Evolutionary conservation across 805 yeast species (phyloP).

Genomic region (Ogataea paradorogensis): DNA sequence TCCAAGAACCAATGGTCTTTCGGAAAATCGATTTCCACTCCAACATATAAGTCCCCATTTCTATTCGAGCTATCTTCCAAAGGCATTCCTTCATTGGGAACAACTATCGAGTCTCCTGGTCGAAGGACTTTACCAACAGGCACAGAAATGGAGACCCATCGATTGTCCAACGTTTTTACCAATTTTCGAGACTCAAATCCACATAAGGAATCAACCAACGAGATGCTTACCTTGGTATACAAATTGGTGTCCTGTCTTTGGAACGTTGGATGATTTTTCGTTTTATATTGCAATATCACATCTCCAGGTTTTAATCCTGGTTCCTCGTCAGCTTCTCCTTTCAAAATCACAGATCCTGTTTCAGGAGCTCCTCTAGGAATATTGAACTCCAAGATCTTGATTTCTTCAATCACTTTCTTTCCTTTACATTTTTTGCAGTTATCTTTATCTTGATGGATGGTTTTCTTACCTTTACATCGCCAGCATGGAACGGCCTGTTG

Average conservation of each 20-base stretch:
- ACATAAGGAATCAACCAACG: slow-evolving; percentile 78
- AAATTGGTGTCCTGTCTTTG: slow-evolving; percentile 55
- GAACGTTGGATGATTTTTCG: slow-evolving; percentile 46
- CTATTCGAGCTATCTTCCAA: slow-evolving; percentile 30
- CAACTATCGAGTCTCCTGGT: slow-evolving; percentile 67
- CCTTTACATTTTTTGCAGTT: slow-evolving; percentile 79
- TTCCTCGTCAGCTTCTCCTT: slow-evolving; percentile 74
- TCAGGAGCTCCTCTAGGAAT: slow-evolving; percentile 68
- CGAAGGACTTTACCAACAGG: slow-evolving; percentile 78
- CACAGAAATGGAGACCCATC: slow-evolving; percentile 60
- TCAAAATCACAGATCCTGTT: slow-evolving; percentile 57
- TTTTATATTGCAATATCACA: slow-evolving; percentile 59
- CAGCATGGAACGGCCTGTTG: slow-evolving; percentile 60
- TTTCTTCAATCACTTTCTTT: slow-evolving; percentile 54
- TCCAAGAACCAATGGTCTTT: slow-evolving; percentile 82
- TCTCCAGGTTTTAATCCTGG: slow-evolving; percentile 77
- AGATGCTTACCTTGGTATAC: slow-evolving; percentile 53
- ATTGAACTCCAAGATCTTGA: slow-evolving; percentile 71
- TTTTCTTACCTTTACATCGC: slow-evolving; percentile 71
- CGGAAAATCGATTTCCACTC: slow-evolving; percentile 76
- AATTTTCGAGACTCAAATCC: slow-evolving; percentile 68
- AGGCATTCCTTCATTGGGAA: slow-evolving; percentile 86
- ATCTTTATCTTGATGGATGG: slow-evolving; percentile 58
- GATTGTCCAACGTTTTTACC: slow-evolving; percentile 74
- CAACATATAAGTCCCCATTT: slow-evolving; percentile 70